Evolutionary conservation across 1,284 basidiomycete species (phyloP).

Genomic region (Ganoderma lucidum): DNA sequence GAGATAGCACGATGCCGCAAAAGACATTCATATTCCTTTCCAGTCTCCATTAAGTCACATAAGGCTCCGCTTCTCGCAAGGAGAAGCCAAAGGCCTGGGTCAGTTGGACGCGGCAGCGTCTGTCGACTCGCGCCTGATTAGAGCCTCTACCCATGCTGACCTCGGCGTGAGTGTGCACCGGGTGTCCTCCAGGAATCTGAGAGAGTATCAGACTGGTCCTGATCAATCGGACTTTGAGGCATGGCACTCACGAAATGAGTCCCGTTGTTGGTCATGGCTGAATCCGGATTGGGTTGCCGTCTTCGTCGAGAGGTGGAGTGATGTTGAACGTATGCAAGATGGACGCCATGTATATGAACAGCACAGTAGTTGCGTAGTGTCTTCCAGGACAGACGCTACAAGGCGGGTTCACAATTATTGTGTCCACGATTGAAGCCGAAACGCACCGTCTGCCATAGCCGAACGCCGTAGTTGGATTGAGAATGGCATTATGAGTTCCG

Average conservation of each 20-base stretch:
- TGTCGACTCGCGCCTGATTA: not conserved
- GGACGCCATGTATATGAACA: conserved; percentile 22
- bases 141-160: not conserved
- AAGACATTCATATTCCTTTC: not conserved
- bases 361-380: conserved; percentile 13
- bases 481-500: conserved; percentile 38
- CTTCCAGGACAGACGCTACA: conserved; percentile 18
- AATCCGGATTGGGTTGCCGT: conserved; percentile 6
- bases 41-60: not conserved
- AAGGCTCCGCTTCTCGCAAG: not conserved
- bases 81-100: not conserved
- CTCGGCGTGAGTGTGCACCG: not conserved
- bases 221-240: not conserved
- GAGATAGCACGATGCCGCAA: not conserved
- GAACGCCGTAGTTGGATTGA: conserved; percentile 42
- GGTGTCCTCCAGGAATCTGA: not conserved
- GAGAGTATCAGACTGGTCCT: not conserved
- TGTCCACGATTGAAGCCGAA: not conserved
- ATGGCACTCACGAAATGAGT: not conserved
- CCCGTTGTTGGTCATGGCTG: not conserved
- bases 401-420: not conserved
- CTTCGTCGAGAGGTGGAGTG: conserved; percentile 10
- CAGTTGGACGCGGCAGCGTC: not conserved
- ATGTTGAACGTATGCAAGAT: conserved; percentile 21
- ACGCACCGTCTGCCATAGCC: conserved; percentile 45